Evolutionary conservation across 768 basidiomycete species (phyloP).

Genomic region (Lactifluus echinatus): DNA sequence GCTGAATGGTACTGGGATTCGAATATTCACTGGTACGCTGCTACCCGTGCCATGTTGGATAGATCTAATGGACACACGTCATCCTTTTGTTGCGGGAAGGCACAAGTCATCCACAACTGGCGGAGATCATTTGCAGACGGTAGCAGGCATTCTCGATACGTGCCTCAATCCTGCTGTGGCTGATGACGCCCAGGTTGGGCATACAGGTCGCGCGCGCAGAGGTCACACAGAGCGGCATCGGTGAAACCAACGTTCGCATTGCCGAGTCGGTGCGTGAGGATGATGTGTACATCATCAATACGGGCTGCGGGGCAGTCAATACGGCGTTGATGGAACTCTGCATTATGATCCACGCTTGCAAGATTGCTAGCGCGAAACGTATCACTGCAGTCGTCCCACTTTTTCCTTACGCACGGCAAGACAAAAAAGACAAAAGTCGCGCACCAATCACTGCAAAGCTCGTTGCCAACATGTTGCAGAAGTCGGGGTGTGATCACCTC

Average conservation of each 20-base stretch:
- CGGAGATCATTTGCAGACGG: constrained; percentile 89
- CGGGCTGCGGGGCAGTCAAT: constrained; percentile 79
- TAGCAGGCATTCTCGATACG: constrained; percentile 30
- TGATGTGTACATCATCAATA: constrained; percentile 98
- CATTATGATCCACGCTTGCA: constrained; percentile 99
- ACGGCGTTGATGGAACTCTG: constrained; percentile 96
- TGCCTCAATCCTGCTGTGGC: not conserved
- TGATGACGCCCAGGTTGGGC: constrained; percentile 57
- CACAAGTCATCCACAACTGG: constrained; percentile 92
- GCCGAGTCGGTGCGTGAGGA: constrained; percentile 94
- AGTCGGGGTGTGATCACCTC: constrained; percentile 91
- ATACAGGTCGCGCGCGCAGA: constrained; percentile 81
- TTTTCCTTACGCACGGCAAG: constrained; percentile 95
- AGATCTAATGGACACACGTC: not conserved
- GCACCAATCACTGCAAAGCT: constrained; percentile 98
- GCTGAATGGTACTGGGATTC: constrained; percentile 50
- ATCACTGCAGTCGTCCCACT: constrained; percentile 98
- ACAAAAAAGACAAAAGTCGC: constrained; percentile 98
- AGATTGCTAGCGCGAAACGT: constrained; percentile 95
- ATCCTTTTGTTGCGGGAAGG: constrained; percentile 38
- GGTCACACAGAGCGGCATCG: constrained; percentile 80
- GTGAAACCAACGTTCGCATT: constrained; percentile 88
- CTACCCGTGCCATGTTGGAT: not conserved
- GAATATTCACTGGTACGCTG: constrained; percentile 47
- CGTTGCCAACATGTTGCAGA: constrained; percentile 95